A percentile compares a stretch with the other conserved stretches of the same genome.
Conservation (phyloP, 768 basidiomycete genomes). For the Mycena galericulata region DNA sequence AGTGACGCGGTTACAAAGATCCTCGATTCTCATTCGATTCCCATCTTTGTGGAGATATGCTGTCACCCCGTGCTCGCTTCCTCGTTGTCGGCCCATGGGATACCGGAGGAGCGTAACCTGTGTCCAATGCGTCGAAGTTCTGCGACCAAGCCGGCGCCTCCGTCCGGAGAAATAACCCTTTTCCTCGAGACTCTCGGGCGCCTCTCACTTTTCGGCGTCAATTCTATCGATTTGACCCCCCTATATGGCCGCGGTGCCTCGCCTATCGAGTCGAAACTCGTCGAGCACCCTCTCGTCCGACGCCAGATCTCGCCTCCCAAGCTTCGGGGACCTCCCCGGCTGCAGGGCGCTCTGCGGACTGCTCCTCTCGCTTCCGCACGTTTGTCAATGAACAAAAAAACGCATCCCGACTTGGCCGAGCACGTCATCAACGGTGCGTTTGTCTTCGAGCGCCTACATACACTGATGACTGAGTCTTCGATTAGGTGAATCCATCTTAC, state of each 20-base stretch:
- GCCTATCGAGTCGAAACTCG: too few relatives aligned
- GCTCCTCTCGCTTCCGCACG: not conserved
- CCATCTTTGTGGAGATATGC: slow-evolving; percentile 51
- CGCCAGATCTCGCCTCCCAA: slow-evolving; percentile 2
- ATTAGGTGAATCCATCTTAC: slow-evolving; percentile 4
- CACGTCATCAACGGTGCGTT: slow-evolving; percentile 16
- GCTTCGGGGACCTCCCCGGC: too few relatives aligned
- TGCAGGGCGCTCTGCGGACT: too few relatives aligned
- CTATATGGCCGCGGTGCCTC: too few relatives aligned
- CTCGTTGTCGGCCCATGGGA: slow-evolving; percentile 43
- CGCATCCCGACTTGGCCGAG: slow-evolving; percentile 4
- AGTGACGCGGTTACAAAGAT: slow-evolving; percentile 44
- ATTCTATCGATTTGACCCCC: not conserved
- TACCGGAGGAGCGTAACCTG: slow-evolving; percentile 34
- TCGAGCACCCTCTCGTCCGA: not conserved
- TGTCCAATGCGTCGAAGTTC: slow-evolving; percentile 46
- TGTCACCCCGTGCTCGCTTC: slow-evolving; percentile 54
- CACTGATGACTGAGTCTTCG: too few relatives aligned
- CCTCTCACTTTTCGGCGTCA: not conserved
- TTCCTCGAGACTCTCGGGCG: slow-evolving; percentile 1
- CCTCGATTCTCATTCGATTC: slow-evolving; percentile 31
- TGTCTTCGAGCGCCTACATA: too few relatives aligned
- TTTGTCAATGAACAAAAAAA: not conserved
- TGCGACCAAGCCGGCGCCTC: not conserved
- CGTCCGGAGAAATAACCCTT: not conserved